phyloP scores from a whole-genome alignment of 2,329 filamentous ascomycete genomes.

The Botryosphaeria dothidea region DNA sequence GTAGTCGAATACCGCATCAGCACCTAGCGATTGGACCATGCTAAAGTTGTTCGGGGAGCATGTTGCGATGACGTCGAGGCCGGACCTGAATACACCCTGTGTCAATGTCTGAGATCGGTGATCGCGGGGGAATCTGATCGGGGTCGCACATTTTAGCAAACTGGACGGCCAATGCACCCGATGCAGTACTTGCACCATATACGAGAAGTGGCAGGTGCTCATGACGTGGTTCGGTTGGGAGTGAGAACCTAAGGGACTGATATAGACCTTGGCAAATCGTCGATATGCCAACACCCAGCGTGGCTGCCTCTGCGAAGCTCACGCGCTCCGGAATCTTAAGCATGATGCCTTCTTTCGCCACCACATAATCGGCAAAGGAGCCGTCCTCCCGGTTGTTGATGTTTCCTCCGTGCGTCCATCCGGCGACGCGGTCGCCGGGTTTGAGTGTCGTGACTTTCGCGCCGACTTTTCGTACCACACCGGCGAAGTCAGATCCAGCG shows the following conservation, averaged over 20 bases:
- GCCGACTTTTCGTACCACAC: slow-evolving; percentile 55
- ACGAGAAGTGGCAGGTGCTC: slow-evolving; percentile 48
- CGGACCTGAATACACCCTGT: background rate
- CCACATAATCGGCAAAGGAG: slow-evolving; percentile 55
- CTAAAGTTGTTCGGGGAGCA: slow-evolving; percentile 18
- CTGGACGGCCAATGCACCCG: slow-evolving; percentile 52
- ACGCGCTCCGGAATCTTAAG: slow-evolving; percentile 50
- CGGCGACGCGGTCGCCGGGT: slow-evolving; percentile 54
- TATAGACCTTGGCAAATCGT: slow-evolving; percentile 54
- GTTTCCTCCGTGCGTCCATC: slow-evolving; percentile 50
- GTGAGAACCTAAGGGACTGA: slow-evolving; percentile 40
- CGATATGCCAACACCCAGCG: slow-evolving; percentile 52
- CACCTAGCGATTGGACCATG: slow-evolving; percentile 9
- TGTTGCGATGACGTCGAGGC: slow-evolving; percentile 10
- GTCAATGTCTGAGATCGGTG: too few relatives aligned
- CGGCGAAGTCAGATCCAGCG: slow-evolving; percentile 55
- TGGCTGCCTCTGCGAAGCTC: slow-evolving; percentile 55
- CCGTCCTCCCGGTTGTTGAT: slow-evolving; percentile 49
- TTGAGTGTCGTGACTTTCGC: slow-evolving; percentile 51
- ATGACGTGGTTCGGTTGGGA: slow-evolving; percentile 34
- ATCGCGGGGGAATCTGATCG: too few relatives aligned
- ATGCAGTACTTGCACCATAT: slow-evolving; percentile 54
- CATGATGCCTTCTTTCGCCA: slow-evolving; percentile 53
- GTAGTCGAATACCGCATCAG: slow-evolving; percentile 49
- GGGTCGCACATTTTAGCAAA: slow-evolving; percentile 32